These are phyloP conservation scores for Coemansia sp. DNA, from an alignment of 192 early-diverging fungal species.

Conservation along the genomic window DNA sequence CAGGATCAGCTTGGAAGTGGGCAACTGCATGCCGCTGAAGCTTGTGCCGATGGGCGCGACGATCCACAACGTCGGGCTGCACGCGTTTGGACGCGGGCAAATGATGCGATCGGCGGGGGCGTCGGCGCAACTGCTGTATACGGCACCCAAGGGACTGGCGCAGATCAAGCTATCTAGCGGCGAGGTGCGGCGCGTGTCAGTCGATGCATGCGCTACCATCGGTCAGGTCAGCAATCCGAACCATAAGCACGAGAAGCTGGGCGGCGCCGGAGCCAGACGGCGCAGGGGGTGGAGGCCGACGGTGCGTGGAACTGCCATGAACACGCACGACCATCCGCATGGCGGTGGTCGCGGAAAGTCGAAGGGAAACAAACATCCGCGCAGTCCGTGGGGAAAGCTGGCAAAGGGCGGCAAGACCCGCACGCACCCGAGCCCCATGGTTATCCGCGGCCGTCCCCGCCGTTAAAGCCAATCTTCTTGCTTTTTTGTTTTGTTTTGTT, in stretches of 20 bases:
- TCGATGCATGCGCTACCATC: constrained; percentile 85
- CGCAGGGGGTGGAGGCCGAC: constrained; percentile 85
- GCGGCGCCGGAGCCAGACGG: constrained; percentile 84
- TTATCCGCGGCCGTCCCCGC: constrained; percentile 59
- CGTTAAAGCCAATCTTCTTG: constrained; percentile 13
- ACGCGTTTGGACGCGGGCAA: constrained; percentile 71
- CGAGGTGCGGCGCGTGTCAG: constrained; percentile 82
- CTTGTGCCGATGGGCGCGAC: constrained; percentile 91
- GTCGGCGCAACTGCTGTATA: constrained; percentile 80
- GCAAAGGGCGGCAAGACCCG: constrained; percentile 92
- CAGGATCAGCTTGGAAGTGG: constrained; percentile 63
- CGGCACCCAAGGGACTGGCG: constrained; percentile 71
- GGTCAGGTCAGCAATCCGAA: constrained; percentile 87
- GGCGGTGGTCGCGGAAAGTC: constrained; percentile 94
- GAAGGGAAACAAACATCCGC: constrained; percentile 88
- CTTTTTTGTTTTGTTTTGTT: background rate
- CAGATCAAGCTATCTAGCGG: constrained; percentile 83
- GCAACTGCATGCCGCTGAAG: constrained; percentile 86
- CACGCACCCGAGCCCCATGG: constrained; percentile 63
- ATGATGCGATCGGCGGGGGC: constrained; percentile 84
- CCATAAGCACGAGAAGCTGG: constrained; percentile 83
- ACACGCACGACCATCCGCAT: constrained; percentile 92
- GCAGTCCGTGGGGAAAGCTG: constrained; percentile 87
- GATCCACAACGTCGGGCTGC: constrained; percentile 84
- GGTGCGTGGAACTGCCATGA: constrained; percentile 96